Evolutionary conservation across 169 alveolate species (phyloP).

Genomic region (Plasmodium vivax): DNA sequence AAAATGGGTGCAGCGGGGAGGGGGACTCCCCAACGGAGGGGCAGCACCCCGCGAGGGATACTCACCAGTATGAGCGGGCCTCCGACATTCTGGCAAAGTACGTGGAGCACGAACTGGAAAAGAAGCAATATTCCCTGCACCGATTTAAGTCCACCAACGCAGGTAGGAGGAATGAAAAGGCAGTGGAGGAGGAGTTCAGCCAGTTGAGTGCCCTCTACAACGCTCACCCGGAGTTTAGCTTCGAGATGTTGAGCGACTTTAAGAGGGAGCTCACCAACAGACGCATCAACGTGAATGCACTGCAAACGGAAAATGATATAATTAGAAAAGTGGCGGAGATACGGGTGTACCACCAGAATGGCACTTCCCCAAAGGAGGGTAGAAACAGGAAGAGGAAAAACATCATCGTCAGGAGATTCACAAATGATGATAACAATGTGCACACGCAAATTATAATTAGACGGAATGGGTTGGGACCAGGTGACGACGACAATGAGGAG

Average conservation of each 20-base stretch:
- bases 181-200: conserved; percentile 29
- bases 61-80: conserved; percentile 21
- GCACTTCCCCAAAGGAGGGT: neutral
- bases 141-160: conserved; percentile 38
- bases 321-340: conserved; percentile 40
- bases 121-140: conserved; percentile 61
- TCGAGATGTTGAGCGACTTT: conserved; percentile 62
- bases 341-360: conserved; percentile 24
- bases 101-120: conserved; percentile 38
- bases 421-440: conserved; percentile 59
- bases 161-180: conserved; percentile 19
- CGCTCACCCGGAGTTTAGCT: conserved; percentile 63
- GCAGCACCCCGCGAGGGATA: neutral
- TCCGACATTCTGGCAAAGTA: conserved; percentile 49
- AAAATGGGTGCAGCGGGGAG: neutral
- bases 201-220: conserved; percentile 1
- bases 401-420: conserved; percentile 36
- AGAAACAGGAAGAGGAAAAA: conserved; percentile 44
- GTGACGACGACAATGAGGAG: neutral
- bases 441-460: conserved; percentile 73
- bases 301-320: conserved; percentile 32
- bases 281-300: conserved; percentile 4
- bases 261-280: conserved; percentile 17
- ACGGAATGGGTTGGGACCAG: conserved; percentile 10
- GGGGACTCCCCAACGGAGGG: neutral